Evolutionary conservation across 2,329 filamentous ascomycete species (phyloP).

Genomic region (Cladobotryum protrusum): DNA sequence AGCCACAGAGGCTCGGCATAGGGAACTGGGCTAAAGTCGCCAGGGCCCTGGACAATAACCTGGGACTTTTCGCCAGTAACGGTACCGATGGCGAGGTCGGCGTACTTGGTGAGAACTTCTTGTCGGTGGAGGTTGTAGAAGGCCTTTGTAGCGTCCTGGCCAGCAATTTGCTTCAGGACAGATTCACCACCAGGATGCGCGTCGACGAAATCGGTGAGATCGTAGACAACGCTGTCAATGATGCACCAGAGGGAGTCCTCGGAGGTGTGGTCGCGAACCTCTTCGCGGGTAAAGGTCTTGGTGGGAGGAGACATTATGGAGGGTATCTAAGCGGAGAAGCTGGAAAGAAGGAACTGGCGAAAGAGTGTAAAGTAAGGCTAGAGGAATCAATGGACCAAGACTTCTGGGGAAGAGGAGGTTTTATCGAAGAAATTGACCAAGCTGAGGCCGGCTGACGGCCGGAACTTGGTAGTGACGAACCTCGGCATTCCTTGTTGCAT

Average conservation of each 20-base stretch:
- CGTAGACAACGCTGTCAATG: conserved; percentile 82
- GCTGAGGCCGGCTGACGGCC: background rate
- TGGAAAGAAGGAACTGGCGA: background rate
- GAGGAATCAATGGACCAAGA: background rate
- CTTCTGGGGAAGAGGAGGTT: background rate
- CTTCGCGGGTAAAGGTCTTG: conserved; percentile 51
- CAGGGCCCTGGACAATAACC: conserved; percentile 61
- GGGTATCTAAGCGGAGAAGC: background rate
- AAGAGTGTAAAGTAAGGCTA: background rate
- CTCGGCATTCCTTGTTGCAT: too few species aligned
- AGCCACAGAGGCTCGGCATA: conserved; percentile 86
- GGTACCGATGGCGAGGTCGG: conserved; percentile 66
- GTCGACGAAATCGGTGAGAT: conserved; percentile 77
- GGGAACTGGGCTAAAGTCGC: conserved; percentile 69
- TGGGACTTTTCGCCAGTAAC: conserved; percentile 69
- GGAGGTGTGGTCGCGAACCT: conserved; percentile 70
- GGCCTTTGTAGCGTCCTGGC: conserved; percentile 70
- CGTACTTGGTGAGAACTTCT: conserved; percentile 79
- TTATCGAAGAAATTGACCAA: background rate
- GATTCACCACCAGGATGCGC: conserved; percentile 78
- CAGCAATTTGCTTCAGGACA: conserved; percentile 74
- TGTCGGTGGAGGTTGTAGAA: conserved; percentile 93
- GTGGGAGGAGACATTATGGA: conserved; percentile 31
- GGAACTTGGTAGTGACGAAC: too few species aligned
- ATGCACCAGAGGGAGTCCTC: conserved; percentile 77